Evolutionary conservation across 2,329 filamentous ascomycete genomes (phyloP), one percentile per base, ranked within the genome.

Genomic region (Myriosclerotinia scirpicola): DNA sequence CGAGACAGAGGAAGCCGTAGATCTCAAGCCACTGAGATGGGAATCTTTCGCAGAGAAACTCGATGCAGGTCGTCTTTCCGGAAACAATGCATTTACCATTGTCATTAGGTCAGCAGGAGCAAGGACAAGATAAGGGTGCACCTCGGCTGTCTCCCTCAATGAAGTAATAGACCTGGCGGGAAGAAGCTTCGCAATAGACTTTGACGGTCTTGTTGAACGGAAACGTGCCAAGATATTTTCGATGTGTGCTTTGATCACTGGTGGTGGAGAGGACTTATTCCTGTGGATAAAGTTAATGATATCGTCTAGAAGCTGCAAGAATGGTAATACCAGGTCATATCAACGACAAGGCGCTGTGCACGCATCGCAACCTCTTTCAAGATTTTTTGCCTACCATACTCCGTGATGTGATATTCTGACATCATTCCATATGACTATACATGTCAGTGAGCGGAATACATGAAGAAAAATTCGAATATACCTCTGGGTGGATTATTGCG

Each of bases 401-500:
- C 92, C 60, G 91, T 93, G 73, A 98, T 92, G 79, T 97, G 92
- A 77, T 96, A 94, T 73, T 96, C 92, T 66, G 92, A 85, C 81
- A 98, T 89, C 80, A 90, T 86, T 65, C 87, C 86, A 71, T 87
- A 84, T 63, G 84, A 77, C 76, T 78, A 63, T 40, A 64, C 53
- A 36, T 54, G 67, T 74, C 69, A 76, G 69, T n/a, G 12, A 54
- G 30, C 26, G 30, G 55, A 26, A 14, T 20, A 15, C 30, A 20
- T 17, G 38, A 20, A n/a, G 60, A 7, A 40, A 20, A 67, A 52
- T 48, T 34, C 20, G 74, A 72, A 71, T 75, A 72, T 83, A 87
- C 93, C 84, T 99, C 95, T 14, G 95, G 95, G 74, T 95, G 91
- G 58, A 92, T 91, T 74, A 98, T 86, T 64, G 92, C 89, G 73